A percentile compares a stretch with the other conserved stretches of the same genome.
Conservation (phyloP, 2,329 filamentous ascomycete species). For the Apiospora kogelbergensis region DNA sequence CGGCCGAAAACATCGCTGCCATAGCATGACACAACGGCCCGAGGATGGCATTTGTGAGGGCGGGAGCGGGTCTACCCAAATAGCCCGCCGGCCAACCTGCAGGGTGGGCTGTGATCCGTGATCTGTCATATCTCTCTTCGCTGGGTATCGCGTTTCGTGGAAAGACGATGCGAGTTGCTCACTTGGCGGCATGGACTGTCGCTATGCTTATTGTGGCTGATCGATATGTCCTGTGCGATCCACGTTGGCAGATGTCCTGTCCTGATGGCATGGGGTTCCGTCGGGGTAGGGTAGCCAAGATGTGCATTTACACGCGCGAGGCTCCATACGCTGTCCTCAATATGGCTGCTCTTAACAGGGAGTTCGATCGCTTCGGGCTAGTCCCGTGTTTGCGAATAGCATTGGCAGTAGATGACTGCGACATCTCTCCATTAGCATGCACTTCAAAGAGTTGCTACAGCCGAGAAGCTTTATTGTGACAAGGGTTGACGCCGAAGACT, state of each 20-base stretch:
- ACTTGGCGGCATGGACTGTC: conserved; percentile 1
- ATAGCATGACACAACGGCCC: neutral
- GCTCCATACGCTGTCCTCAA: neutral
- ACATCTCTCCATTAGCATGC: neutral
- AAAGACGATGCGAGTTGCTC: neutral
- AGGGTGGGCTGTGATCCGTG: neutral
- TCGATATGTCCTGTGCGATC: neutral
- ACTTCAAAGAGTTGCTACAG: neutral
- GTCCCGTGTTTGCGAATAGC: neutral
- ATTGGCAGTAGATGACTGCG: neutral
- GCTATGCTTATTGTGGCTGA: neutral
- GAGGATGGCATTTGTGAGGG: neutral
- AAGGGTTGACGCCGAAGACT: neutral
- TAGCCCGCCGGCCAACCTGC: neutral
- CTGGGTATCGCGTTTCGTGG: neutral
- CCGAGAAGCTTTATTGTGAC: neutral
- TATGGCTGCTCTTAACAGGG: neutral
- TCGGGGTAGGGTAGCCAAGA: neutral
- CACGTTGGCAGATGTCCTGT: neutral
- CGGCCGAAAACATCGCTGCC: neutral
- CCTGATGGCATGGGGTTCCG: neutral
- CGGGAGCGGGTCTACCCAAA: neutral
- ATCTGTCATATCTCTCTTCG: neutral
- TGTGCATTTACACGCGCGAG: neutral
- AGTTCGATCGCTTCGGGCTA: neutral